Evolutionary conservation across 176 grass and related monocot genomes (phyloP).

Genomic region (Avena insularis): DNA sequence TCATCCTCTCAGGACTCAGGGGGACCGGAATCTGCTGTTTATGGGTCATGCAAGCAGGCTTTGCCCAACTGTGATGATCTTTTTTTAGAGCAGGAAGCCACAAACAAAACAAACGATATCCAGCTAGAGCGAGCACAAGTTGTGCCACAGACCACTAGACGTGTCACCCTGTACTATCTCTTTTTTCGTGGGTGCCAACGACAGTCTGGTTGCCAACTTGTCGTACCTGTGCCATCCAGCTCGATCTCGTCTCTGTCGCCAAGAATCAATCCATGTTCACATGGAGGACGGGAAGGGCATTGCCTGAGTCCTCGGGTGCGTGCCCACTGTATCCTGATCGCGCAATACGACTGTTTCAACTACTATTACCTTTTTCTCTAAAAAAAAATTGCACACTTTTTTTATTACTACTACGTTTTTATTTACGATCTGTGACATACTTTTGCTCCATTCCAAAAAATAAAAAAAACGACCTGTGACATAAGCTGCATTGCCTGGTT

Average conservation of each 20-base stretch:
- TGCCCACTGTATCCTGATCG: neutral
- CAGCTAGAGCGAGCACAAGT: neutral
- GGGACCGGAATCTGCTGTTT: neutral
- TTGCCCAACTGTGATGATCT: neutral
- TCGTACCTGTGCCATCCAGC: neutral
- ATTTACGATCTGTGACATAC: too few relatives aligned
- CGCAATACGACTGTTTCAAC: neutral
- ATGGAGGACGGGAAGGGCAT: neutral
- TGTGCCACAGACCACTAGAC: neutral
- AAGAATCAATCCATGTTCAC: neutral
- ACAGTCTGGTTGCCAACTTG: neutral
- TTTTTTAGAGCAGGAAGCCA: neutral
- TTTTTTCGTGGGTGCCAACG: neutral
- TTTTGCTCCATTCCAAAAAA: too few relatives aligned
- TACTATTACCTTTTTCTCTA: too few relatives aligned
- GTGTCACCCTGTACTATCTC: neutral
- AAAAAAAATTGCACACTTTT: too few relatives aligned
- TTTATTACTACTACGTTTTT: too few relatives aligned
- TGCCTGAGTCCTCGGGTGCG: neutral
- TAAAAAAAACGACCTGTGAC: neutral
- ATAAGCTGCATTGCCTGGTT: neutral
- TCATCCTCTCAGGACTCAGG: neutral
- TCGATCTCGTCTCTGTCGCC: neutral
- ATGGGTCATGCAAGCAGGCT: neutral
- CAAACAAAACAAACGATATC: neutral